Base-by-base conservation (phyloP, 2,329 filamentous ascomycete species). In the Colletotrichum sp. region DNA sequence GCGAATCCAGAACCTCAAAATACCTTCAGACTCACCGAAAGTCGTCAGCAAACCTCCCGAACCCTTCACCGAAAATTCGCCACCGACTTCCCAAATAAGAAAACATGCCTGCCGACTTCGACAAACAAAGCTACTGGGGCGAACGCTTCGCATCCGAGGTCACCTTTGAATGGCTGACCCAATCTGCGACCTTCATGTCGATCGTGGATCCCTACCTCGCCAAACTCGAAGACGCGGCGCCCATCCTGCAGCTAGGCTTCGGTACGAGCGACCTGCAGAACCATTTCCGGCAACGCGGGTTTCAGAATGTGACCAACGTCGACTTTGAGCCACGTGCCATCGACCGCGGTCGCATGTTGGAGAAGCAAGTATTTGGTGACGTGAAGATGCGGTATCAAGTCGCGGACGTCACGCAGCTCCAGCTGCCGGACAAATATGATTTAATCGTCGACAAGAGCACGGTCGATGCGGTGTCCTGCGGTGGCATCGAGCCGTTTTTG, bases 191-290 rank as follows among this genome's bases (percentile, higher is more conserved):
- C 15, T 88, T 90, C 77, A 80, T 88, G 72, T 75, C 80, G 32
- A 79, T 88, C 70, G 70, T 88, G 34, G 80, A 84, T 32, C 87
- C 87, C 1, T 77, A 85, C 44, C 83, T 90, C 6, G 69, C 76
- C 9, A 70, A 39, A 1, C 78, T 86, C 16, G 60, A 52, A 24
- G 44, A 74, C 4, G 78, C 80, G 32, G 78, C 83, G 26, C 80
- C 78, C 15, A 85, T 90, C 76, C 83, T 90, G 8, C 86, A 90
- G 59, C 77, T 90, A 3, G 89, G 89, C 71, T 87, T 83, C 60
- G 89, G 89, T 15, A 90, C 88, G 8, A 90, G 88, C 80, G 87
- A 89, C 76, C 79, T 90, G 34, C 88, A 89, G 28, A 88, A 85
- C 77, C 84, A 86, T 76, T 81, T 90, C n/a, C 87, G 88, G 7